These are phyloP conservation scores for Herpotrichia juniperi DNA, from an alignment of 2,329 filamentous ascomycete species.

Conservation along the genomic window DNA sequence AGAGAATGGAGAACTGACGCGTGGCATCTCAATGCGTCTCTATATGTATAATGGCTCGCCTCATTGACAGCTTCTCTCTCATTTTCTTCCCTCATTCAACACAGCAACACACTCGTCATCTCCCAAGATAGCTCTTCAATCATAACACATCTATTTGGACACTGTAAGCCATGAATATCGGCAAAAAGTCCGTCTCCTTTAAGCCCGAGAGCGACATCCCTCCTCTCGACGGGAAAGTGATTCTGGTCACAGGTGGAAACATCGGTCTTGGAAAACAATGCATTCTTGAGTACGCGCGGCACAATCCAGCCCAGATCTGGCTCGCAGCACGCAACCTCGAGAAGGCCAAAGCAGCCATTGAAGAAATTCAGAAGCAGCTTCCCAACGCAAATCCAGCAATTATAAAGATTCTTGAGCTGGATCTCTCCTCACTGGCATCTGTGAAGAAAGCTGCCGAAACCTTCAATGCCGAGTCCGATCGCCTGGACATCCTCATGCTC, in stretches of 20 bases:
- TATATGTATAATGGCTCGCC: too few species aligned
- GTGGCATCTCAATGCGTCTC: too few species aligned
- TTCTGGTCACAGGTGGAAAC: conserved; percentile 25
- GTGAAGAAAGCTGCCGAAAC: conserved; percentile 17
- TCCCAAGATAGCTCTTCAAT: too few species aligned
- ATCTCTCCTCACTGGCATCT: conserved; percentile 19
- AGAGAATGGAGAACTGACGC: too few species aligned
- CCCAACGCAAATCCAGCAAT: conserved; percentile 10
- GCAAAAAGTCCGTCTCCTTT: conserved; percentile 1
- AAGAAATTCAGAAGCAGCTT: conserved; percentile 32
- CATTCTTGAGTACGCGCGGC: conserved; percentile 46
- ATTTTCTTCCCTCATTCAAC: too few species aligned
- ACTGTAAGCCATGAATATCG: too few species aligned
- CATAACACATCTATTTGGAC: too few species aligned
- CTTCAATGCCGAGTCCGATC: conserved; percentile 15
- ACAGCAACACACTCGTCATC: too few species aligned
- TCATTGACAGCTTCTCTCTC: too few species aligned
- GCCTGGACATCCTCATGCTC: conserved; percentile 49
- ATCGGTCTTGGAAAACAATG: conserved; percentile 49
- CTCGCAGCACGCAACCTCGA: conserved; percentile 46
- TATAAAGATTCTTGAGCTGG: conserved; percentile 19
- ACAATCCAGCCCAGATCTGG: conserved; percentile 49
- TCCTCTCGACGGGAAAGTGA: conserved; percentile 9
- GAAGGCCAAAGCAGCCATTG: conserved; percentile 41
- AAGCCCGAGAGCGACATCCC: conserved; percentile 5